Evolutionary conservation across 1,139 yeast genomes (phyloP).

Genomic region (Scheffersomyces segobiensis): DNA sequence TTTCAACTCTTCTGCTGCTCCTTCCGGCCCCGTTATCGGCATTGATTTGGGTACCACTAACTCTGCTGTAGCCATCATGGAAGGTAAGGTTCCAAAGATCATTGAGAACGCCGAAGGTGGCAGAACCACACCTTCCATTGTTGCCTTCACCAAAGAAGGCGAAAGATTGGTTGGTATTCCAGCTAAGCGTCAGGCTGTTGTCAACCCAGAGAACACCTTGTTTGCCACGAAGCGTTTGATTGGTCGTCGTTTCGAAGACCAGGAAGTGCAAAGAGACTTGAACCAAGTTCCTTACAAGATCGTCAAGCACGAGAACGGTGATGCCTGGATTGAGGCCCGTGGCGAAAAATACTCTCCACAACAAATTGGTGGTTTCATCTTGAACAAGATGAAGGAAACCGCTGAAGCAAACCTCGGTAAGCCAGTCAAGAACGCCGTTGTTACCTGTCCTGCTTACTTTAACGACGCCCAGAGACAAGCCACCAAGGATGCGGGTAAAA

Average conservation of each 20-base stretch:
- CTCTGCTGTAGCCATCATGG: conserved; percentile 98
- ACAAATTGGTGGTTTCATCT: conserved; percentile 95
- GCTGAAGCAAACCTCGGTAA: conserved; percentile 92
- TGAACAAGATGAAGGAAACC: conserved; percentile 96
- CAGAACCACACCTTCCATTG: conserved; percentile 98
- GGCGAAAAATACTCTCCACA: conserved; percentile 95
- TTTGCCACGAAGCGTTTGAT: conserved; percentile 98
- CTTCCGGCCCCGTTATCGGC: conserved; percentile 86
- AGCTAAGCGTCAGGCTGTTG: conserved; percentile 98
- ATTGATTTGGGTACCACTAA: conserved; percentile 99
- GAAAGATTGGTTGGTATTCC: conserved; percentile 97
- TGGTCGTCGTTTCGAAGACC: conserved; percentile 96
- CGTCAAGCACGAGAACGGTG: conserved; percentile 94
- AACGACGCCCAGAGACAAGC: conserved; percentile 99
- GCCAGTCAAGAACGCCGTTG: conserved; percentile 83
- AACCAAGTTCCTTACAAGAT: conserved; percentile 97
- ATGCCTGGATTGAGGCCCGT: conserved; percentile 98
- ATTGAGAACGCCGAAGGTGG: conserved; percentile 99
- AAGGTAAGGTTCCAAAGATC: conserved; percentile 94
- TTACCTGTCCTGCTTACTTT: conserved; percentile 97
- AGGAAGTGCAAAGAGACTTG: conserved; percentile 95
- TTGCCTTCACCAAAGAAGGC: conserved; percentile 91
- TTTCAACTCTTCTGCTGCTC: conserved; percentile 53
- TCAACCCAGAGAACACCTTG: conserved; percentile 95
- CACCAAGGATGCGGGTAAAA: conserved; percentile 97